Conservation (phyloP, 2,329 filamentous ascomycete species). For the Botryosphaeria dothidea region DNA sequence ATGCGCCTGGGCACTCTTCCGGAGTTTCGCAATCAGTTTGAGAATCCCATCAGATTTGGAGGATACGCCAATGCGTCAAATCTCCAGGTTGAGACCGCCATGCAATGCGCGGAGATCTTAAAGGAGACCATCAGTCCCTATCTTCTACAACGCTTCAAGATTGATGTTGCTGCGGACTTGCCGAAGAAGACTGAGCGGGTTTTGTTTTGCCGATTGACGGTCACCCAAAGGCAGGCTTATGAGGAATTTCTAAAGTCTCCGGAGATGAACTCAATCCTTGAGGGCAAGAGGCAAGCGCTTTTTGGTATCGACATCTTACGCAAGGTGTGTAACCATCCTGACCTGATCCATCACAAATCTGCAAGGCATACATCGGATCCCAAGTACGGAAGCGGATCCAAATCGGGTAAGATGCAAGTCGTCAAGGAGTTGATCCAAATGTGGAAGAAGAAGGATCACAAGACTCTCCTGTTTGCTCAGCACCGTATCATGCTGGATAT, state of each 20-base stretch:
- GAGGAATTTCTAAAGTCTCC: conserved; percentile 77
- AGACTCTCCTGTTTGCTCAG: conserved; percentile 90
- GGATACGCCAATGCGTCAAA: conserved; percentile 96
- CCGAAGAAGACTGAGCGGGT: conserved; percentile 97
- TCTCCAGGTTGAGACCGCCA: conserved; percentile 88
- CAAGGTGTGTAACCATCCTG: conserved; percentile 97
- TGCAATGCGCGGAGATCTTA: conserved; percentile 88
- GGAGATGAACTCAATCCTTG: conserved; percentile 81
- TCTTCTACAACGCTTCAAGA: conserved; percentile 86
- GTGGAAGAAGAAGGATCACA: conserved; percentile 92
- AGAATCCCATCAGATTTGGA: conserved; percentile 88
- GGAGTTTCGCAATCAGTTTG: conserved; percentile 87
- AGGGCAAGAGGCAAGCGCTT: conserved; percentile 73
- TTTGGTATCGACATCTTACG: conserved; percentile 89
- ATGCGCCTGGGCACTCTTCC: conserved; percentile 93
- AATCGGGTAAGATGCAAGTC: conserved; percentile 95
- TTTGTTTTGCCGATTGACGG: conserved; percentile 89
- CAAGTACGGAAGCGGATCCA: conserved; percentile 72
- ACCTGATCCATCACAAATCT: conserved; percentile 67
- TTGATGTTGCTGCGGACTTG: conserved; percentile 88
- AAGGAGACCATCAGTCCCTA: conserved; percentile 95
- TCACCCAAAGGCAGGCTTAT: conserved; percentile 76
- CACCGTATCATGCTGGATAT: conserved; percentile 96
- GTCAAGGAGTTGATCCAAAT: conserved; percentile 82
- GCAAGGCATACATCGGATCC: background rate